Conservation (phyloP, 495 filamentous ascomycete species). For the Aspergillus indologenus region DNA sequence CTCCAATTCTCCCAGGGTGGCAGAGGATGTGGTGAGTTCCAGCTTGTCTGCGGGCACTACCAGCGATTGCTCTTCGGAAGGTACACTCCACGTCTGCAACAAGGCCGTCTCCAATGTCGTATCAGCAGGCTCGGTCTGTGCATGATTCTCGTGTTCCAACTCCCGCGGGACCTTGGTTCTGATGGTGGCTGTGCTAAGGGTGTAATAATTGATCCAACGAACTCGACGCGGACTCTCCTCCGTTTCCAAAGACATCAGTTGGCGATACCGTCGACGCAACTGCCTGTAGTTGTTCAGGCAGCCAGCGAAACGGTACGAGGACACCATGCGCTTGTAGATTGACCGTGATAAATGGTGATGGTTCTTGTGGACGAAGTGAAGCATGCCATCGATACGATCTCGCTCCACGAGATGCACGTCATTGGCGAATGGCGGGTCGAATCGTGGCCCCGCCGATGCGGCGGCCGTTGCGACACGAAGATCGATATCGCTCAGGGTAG, state of each 20-base stretch:
- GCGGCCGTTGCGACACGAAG: conserved; percentile 8
- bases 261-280: conserved; percentile 65
- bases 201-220: conserved; percentile 89
- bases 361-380: conserved; percentile 81
- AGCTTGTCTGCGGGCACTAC: too few species aligned
- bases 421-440: conserved; percentile 70
- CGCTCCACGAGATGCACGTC: conserved; percentile 63
- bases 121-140: not conserved
- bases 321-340: conserved; percentile 68
- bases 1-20: too few species aligned
- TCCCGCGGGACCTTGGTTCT: conserved; percentile 34
- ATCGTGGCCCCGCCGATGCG: conserved; percentile 26
- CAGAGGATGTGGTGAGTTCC: too few species aligned
- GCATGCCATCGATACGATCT: conserved; percentile 60
- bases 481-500: conserved; percentile 19
- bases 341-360: conserved; percentile 64
- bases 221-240: conserved; percentile 41
- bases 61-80: too few species aligned
- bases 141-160: too few species aligned
- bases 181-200: conserved; percentile 66
- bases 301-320: conserved; percentile 78
- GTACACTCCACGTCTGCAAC: not conserved
- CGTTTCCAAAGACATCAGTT: conserved; percentile 66
- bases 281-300: conserved; percentile 73
- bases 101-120: not conserved